Base-by-base conservation (phyloP, 441 rosid species). In the Biscutella laevigata region DNA sequence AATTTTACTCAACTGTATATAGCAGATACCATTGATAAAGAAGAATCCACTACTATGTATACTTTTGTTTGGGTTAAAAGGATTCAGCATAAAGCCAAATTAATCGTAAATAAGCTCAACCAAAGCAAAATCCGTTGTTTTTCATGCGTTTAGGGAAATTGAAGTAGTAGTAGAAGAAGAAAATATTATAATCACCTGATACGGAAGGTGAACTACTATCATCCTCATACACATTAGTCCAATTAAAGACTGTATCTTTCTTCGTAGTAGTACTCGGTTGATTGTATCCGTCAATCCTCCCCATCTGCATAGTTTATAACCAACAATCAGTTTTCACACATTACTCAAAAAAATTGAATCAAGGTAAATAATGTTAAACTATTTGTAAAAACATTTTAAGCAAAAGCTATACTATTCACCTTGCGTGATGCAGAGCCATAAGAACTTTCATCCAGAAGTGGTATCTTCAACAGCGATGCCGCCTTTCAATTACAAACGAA, bases 401-500 rank as follows among this genome's bases (percentile, higher is more conserved):
- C 21, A 14, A 14, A 14, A 57, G 36, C 32, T 39, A 24, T 25
- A 24, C 11, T 2, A n/a, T 71, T 43, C 59, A 89, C 95, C 87
- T 94, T 94, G 32, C 91, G 88, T 0, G 86, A 87, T 38, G 72
- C 80, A 57, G 90, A 75, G 63, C 67, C 88, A 68, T 73, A 83
- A 4, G 80, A 77, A 71, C 82, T 86, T 52, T 89, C 96, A 44
- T 86, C 95, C 4, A 89, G 71, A 59, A 74, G 83, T 0, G 96
- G 99, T 37, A 89, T 94, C 78, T 84, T 88, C 86, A 94, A 62
- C 71, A 84, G 66, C 0, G 96, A 84, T 4, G 97, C 97, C 45
- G 76, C 70, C 99, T 94, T 64, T 16, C 29, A 53, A 53, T 43
- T 4, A 55, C n/a, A 8, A 26, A 37, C 0, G 28, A 30, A 40